Evolutionary conservation across 495 filamentous ascomycete species (phyloP), one percentile per base, ranked within the genome.

Genomic region (Hypoxylon intermedium): DNA sequence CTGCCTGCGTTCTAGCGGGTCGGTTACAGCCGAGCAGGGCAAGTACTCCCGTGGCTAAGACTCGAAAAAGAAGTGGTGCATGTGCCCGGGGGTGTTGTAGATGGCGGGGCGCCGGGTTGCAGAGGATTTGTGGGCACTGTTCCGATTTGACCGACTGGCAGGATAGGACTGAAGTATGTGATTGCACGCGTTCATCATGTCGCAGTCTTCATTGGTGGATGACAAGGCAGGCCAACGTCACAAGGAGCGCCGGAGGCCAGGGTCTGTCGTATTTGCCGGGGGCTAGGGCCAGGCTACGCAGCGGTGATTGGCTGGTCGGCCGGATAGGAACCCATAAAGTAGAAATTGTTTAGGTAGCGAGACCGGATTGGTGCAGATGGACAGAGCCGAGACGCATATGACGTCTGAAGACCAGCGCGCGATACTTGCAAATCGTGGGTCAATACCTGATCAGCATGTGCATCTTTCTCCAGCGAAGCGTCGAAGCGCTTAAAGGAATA

Each of bases 201-300:
- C 13, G 38, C 24, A n/a, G 52, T 45, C 18, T 36, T 48, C 6
- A 65, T 65, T 65, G 61, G 61, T 38, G 38, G 54, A 34, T 6
- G 37, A 9, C 11, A 43, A 65, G 47, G 62, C 50, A 65, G 5
- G 41, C 42, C 12, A 60, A 60, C 62, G 62, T 65, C 62, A 65
- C 56, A 60, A 54, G 48, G 31, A 53, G 40, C 18, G 38, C 16
- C 19, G 46, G 11, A 18, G 46, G 51, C 51, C 34, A 24, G 61
- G 55, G 54, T 54, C 24, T 31, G 42, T 55, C 31, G 56, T 28
- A 65, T 60, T 60, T 65, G 62, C 62, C 62, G 62, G 61, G n/a
- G 61, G 55, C 44, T 40, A 51, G 44, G 9, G 38, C 45, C 48
- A 40, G 50, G 46, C 11, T 42, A 2, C 37, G 44, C 18, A 41